Evolutionary conservation across 148 eudicot species (phyloP).

Genomic region (Suaeda aralocaspica): DNA sequence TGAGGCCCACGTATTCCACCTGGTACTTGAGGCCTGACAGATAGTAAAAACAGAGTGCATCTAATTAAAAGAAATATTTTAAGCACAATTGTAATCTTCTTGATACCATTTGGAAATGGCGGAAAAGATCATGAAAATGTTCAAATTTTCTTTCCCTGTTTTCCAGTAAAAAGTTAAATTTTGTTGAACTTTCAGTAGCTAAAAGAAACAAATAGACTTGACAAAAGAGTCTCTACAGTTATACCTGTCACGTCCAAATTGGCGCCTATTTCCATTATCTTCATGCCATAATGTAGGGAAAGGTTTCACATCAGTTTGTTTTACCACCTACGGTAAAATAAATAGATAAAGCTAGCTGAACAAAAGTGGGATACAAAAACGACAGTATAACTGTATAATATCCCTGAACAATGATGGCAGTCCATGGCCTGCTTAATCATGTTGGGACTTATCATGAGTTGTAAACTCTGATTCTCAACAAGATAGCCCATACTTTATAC

Average conservation of each 20-base stretch:
- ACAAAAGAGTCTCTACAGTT: background rate
- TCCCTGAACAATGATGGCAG: background rate
- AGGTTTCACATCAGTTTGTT: slow-evolving; percentile 71
- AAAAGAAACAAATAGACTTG: background rate
- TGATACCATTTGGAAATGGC: background rate
- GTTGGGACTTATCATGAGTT: background rate
- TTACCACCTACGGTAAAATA: slow-evolving; percentile 46
- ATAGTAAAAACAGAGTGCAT: slow-evolving; percentile 13
- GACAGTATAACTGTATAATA: background rate
- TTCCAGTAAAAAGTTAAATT: background rate
- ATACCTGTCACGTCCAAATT: slow-evolving; percentile 63
- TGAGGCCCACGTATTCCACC: slow-evolving; percentile 61
- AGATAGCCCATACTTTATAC: background rate
- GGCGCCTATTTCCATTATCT: slow-evolving; percentile 59
- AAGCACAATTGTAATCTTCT: background rate
- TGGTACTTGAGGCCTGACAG: slow-evolving; percentile 68
- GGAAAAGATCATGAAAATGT: background rate
- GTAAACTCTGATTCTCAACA: background rate
- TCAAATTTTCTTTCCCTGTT: background rate
- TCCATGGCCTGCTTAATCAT: background rate
- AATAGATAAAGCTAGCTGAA: background rate
- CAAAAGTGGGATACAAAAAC: slow-evolving; percentile 3
- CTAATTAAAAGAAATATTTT: background rate
- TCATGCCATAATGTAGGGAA: slow-evolving; percentile 91
- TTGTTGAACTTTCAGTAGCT: background rate